Conservation (phyloP, 768 basidiomycete species). For the Hypholoma fasciculare region DNA sequence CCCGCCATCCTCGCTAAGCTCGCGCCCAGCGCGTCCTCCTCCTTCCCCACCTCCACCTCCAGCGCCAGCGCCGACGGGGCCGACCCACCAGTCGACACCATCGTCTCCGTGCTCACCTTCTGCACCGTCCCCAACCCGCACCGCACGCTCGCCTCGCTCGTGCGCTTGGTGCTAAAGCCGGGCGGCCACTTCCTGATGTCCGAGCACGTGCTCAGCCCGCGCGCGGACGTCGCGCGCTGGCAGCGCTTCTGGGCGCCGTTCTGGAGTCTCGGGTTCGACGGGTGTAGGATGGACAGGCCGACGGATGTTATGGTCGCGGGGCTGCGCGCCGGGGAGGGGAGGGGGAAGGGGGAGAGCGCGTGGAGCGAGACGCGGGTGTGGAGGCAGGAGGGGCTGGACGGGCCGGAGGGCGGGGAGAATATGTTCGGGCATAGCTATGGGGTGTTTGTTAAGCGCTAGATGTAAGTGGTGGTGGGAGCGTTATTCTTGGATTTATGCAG, state of each 20-base stretch:
- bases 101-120: slow-evolving; percentile 64
- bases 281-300: slow-evolving; percentile 62
- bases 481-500: too few relatives aligned
- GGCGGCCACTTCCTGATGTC: slow-evolving; percentile 67
- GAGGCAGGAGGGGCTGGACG: slow-evolving; percentile 46
- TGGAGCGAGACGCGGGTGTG: slow-evolving; percentile 23
- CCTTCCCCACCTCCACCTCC: slow-evolving; percentile 17
- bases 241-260: slow-evolving; percentile 71
- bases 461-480: too few relatives aligned
- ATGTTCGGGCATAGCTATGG: slow-evolving; percentile 63
- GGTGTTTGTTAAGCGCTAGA: slow-evolving; percentile 44
- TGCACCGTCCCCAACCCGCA: slow-evolving; percentile 66
- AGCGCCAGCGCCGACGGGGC: neutral
- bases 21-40: slow-evolving; percentile 19
- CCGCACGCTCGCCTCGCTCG: slow-evolving; percentile 43
- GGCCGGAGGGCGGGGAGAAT: slow-evolving; percentile 33
- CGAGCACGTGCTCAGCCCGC: slow-evolving; percentile 65
- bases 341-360: slow-evolving; percentile 20
- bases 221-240: slow-evolving; percentile 63
- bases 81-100: slow-evolving; percentile 45
- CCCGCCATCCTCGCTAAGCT: slow-evolving; percentile 34
- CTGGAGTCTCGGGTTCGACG: slow-evolving; percentile 60
- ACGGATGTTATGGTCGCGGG: slow-evolving; percentile 47
- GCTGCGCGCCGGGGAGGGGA: slow-evolving; percentile 23
- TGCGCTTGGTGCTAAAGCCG: slow-evolving; percentile 52